phyloP scores from a whole-genome alignment of 148 eudicot genomes.

The Nepenthes gracilis region DNA sequence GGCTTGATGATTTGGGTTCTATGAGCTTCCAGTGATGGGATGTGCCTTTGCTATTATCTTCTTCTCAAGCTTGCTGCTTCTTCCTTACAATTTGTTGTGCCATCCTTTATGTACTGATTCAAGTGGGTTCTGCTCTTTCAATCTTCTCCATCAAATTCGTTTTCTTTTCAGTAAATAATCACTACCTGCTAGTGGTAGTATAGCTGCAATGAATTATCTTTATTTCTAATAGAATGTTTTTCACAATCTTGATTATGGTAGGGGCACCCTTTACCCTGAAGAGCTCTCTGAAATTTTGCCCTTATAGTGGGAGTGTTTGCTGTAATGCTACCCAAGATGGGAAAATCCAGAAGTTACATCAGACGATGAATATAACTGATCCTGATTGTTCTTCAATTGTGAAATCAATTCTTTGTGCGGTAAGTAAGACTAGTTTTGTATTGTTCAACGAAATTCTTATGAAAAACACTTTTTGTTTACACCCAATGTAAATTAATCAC shows the following conservation, averaged over 20 bases:
- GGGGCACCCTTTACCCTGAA: slow-evolving; percentile 41
- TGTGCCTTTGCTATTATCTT: too few species aligned
- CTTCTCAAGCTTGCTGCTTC: slow-evolving; percentile 7
- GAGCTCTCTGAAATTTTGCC: slow-evolving; percentile 43
- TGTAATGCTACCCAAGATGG: slow-evolving; percentile 52
- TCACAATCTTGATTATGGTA: slow-evolving; percentile 6
- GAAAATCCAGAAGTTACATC: slow-evolving; percentile 47
- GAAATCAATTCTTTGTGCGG: slow-evolving; percentile 66
- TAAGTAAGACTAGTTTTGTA: slow-evolving; percentile 15
- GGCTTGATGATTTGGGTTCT: too few species aligned
- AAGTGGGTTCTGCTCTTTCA: slow-evolving; percentile 13
- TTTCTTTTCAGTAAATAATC: not conserved
- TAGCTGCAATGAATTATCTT: not conserved
- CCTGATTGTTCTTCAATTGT: slow-evolving; percentile 51
- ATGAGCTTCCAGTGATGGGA: too few species aligned
- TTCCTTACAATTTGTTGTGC: slow-evolving; percentile 6
- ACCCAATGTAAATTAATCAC: too few species aligned
- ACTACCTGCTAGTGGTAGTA: not conserved
- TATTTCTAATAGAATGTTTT: not conserved
- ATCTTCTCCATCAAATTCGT: not conserved
- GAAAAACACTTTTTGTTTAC: too few species aligned
- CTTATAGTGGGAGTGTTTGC: slow-evolving; percentile 54
- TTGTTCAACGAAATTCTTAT: too few species aligned
- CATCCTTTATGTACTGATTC: slow-evolving; percentile 21
- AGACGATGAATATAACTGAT: slow-evolving; percentile 59